Percentiles rank a stretch among this genome's conserved stretches.
Evolutionary conservation across 768 basidiomycete species (phyloP).

Genomic region (Agrocybe chaxingu): DNA sequence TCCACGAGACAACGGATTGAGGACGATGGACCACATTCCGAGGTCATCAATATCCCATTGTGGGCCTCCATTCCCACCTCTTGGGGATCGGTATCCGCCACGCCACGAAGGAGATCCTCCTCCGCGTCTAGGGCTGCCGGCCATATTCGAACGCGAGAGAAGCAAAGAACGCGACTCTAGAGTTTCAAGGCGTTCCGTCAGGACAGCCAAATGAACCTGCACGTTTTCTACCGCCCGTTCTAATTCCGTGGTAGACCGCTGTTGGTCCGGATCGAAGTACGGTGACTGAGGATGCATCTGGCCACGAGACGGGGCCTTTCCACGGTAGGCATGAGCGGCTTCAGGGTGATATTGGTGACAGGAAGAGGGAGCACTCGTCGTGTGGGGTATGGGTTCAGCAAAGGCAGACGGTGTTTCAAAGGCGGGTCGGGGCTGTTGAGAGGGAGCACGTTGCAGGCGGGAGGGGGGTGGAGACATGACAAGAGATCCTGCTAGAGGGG

Average conservation of each 20-base stretch:
- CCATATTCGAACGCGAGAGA: conserved; percentile 37
- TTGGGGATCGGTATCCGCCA: conserved; percentile 38
- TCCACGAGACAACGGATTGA: conserved; percentile 60
- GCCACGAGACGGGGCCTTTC: conserved; percentile 31
- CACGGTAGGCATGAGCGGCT: conserved; percentile 32
- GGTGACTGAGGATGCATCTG: conserved; percentile 30
- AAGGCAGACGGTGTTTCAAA: conserved; percentile 78
- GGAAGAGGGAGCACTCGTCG: conserved; percentile 22
- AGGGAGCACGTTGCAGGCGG: conserved; percentile 41
- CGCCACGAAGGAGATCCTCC: conserved; percentile 37
- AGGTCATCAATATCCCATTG: conserved; percentile 77
- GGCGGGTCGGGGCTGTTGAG: conserved; percentile 67
- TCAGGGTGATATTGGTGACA: conserved; percentile 34
- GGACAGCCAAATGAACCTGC: conserved; percentile 78
- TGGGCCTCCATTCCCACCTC: conserved; percentile 26
- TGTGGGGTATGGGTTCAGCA: conserved; percentile 30
- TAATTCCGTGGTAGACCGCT: conserved; percentile 50
- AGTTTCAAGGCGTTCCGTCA: conserved; percentile 78
- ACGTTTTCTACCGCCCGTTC: conserved; percentile 79
- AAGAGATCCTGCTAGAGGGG: conserved; percentile 64
- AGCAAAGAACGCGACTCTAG: conserved; percentile 46
- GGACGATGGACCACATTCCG: conserved; percentile 77
- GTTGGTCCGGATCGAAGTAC: conserved; percentile 35
- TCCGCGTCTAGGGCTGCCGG: conserved; percentile 33
- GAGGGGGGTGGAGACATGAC: conserved; percentile 54